Evolutionary conservation across 2,329 filamentous ascomycete species (phyloP).

Genomic region (Colletotrichum coccodes): DNA sequence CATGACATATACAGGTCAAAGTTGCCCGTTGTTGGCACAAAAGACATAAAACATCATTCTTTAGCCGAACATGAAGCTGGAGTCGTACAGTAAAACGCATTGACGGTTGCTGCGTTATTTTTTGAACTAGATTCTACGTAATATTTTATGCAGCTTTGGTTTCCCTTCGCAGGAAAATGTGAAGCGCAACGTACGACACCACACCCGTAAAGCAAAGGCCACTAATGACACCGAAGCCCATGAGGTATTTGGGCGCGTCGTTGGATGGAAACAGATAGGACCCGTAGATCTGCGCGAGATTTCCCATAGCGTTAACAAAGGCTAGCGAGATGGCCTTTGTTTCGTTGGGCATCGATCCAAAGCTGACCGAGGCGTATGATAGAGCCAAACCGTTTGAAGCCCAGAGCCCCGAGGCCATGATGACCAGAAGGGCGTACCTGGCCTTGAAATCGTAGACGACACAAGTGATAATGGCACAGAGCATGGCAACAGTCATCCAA

Average conservation of each 20-base stretch:
- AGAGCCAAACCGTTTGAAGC: conserved; percentile 61
- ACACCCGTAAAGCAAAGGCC: conserved; percentile 33
- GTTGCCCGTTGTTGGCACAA: too few relatives aligned
- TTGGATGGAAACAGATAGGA: conserved; percentile 60
- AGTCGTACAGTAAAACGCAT: too few relatives aligned
- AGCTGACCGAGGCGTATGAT: conserved; percentile 61
- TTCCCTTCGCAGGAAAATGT: conserved; percentile 12
- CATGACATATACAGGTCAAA: too few relatives aligned
- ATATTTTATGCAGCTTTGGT: background rate
- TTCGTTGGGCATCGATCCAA: conserved; percentile 59
- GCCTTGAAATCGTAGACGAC: conserved; percentile 62
- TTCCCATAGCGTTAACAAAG: conserved; percentile 64
- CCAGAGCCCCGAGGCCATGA: conserved; percentile 67
- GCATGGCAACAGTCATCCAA: conserved; percentile 55
- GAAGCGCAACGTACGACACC: conserved; percentile 18
- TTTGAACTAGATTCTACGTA: too few relatives aligned
- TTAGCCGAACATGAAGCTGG: too few relatives aligned
- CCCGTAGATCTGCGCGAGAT: conserved; percentile 66
- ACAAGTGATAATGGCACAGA: conserved; percentile 52
- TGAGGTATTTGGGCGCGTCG: conserved; percentile 60
- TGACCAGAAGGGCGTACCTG: conserved; percentile 61
- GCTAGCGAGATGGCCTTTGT: conserved; percentile 56
- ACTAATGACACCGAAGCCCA: conserved; percentile 45
- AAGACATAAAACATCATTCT: too few relatives aligned
- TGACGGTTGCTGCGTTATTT: too few relatives aligned